Base-by-base conservation (phyloP, 2,329 filamentous ascomycete species). In the Diaporthe sp. region DNA sequence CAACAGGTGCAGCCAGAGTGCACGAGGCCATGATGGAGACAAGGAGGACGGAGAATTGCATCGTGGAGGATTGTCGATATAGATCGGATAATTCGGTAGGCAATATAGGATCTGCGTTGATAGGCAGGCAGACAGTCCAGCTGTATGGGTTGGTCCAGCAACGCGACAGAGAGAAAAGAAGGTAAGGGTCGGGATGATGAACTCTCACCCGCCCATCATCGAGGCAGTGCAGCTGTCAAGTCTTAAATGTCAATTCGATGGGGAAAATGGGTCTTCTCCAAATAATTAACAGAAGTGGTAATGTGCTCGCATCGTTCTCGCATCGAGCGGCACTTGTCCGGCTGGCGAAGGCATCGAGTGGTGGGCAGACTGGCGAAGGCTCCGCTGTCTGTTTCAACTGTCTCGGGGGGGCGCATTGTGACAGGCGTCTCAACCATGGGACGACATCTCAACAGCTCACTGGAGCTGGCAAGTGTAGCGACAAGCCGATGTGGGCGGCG, bases 371-470 rank as follows among this genome's bases (percentile, higher is more conserved):
- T 27, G 56, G 44, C 39, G 42, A 50, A 25, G 70, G 44, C 70
- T 65, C 55, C 58, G 70, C 70, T 65, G 55, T 32, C 55, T 65
- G 70, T 71, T 71, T 65, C 70, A 65, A 59, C 42, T 66, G 42
- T n/a, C 17, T 51, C n/a, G 61, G 44, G 27, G 27, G 61, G 12
- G 30, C 42, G 68, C 53, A 27, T 58, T 37, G 68, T 70, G 42
- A 39, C 70, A 50, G 42, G 39, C 68, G 65, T 73, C 63, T 75
- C 73, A 72, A 63, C 71, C 44, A 70, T 73, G 55, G 65, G 73
- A 73, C 73, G 73, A 73, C 51, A 59, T n/a, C 39, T 66, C 68
- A 32, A 50, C 42, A 59, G 39, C 39, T 59, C 68, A 70, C 53
- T 70, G 30, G 53, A 50, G 68, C 68, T 47, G 37, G 53, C 30